These are phyloP conservation scores for Candida krabiensis DNA, from an alignment of 805 yeast genomes.

Conservation along the genomic window DNA sequence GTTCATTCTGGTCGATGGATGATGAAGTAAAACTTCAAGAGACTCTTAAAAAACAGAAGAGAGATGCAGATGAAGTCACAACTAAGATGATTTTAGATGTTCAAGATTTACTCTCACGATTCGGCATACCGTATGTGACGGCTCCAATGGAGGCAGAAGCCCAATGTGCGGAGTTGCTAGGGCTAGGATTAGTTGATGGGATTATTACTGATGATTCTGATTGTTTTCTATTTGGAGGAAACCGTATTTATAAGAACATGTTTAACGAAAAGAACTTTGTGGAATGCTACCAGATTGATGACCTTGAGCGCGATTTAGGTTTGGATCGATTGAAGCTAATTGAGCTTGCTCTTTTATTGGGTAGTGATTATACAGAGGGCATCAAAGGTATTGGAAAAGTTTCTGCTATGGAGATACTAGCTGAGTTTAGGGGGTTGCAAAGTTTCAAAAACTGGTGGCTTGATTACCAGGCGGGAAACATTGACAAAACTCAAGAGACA, in stretches of 20 bases:
- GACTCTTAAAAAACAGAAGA: slow-evolving; percentile 61
- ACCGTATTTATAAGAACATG: slow-evolving; percentile 82
- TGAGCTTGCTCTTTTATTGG: slow-evolving; percentile 78
- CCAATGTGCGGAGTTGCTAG: slow-evolving; percentile 82
- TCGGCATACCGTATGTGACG: slow-evolving; percentile 92
- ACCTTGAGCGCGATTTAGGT: slow-evolving; percentile 64
- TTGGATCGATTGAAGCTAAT: slow-evolving; percentile 64
- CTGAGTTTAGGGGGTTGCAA: slow-evolving; percentile 62
- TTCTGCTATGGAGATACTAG: slow-evolving; percentile 82
- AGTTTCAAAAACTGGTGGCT: slow-evolving; percentile 59
- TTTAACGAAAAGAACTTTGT: slow-evolving; percentile 91
- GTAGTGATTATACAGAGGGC: slow-evolving; percentile 96
- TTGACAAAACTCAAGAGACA: slow-evolving; percentile 40
- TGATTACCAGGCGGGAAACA: slow-evolving; percentile 40
- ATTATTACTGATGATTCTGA: slow-evolving; percentile 97
- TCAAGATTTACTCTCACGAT: slow-evolving; percentile 79
- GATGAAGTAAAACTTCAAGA: slow-evolving; percentile 55
- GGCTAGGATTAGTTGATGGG: slow-evolving; percentile 83
- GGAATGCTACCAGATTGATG: slow-evolving; percentile 69
- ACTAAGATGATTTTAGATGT: slow-evolving; percentile 84
- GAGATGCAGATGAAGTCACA: slow-evolving; percentile 93
- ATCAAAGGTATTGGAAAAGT: slow-evolving; percentile 94
- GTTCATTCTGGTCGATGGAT: slow-evolving; percentile 32
- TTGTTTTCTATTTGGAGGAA: slow-evolving; percentile 91
- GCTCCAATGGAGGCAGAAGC: slow-evolving; percentile 99